phyloP scores from a whole-genome alignment of 768 basidiomycete species.

The Tricholoma hemisulphureum region DNA sequence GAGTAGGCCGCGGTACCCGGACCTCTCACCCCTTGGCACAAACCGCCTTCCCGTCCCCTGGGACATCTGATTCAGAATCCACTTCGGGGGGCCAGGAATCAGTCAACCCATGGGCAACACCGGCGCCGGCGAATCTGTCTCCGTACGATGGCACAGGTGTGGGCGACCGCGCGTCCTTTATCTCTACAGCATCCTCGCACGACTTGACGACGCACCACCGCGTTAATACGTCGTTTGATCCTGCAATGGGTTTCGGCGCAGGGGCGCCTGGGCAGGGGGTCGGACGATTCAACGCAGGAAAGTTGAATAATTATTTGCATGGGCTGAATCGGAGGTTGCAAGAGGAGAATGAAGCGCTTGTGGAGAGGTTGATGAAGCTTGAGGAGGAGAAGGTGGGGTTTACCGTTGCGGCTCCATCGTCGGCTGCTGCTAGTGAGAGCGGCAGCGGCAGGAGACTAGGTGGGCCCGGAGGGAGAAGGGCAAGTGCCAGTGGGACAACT shows the following conservation, averaged over 20 bases:
- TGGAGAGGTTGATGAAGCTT: conserved; percentile 49
- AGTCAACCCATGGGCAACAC: conserved; percentile 19
- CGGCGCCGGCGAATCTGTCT: conserved; percentile 34
- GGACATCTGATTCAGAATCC: conserved; percentile 36
- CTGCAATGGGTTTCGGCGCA: conserved; percentile 70
- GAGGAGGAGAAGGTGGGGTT: conserved; percentile 44
- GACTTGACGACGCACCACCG: conserved; percentile 80
- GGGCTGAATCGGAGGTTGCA: conserved; percentile 79
- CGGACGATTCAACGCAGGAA: conserved; percentile 79
- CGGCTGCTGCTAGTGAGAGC: conserved; percentile 22
- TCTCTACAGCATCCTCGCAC: conserved; percentile 85
- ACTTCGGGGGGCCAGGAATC: conserved; percentile 22
- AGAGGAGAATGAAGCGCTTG: conserved; percentile 77
- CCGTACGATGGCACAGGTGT: conserved; percentile 52
- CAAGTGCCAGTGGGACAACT: conserved; percentile 50
- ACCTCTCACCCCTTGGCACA: conserved; percentile 69
- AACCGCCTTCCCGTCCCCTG: conserved; percentile 40
- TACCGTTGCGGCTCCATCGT: conserved; percentile 24
- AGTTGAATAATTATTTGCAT: conserved; percentile 84
- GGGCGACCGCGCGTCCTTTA: conserved; percentile 62
- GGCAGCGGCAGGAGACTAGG: conserved; percentile 33
- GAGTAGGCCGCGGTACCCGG: conserved; percentile 29
- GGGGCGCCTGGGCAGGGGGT: conserved; percentile 63
- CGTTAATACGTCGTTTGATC: conserved; percentile 87
- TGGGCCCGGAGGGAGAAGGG: conserved; percentile 43